phyloP scores from a whole-genome alignment of 2,329 filamentous ascomycete genomes.

The Fusarium subtropicale region DNA sequence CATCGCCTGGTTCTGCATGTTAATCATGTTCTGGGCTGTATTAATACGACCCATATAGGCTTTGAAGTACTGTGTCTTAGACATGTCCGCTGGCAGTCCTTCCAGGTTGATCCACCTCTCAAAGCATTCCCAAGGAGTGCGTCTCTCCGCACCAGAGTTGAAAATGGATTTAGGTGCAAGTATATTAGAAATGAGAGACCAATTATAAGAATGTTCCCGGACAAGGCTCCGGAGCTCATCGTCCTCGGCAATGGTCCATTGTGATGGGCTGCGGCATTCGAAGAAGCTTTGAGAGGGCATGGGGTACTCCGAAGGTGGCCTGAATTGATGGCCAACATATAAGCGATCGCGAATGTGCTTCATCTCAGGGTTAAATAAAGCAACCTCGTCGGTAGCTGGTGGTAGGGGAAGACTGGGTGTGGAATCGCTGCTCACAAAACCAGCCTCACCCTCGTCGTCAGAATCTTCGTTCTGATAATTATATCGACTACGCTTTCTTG shows the following conservation, averaged over 20 bases:
- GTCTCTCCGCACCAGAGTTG: conserved; percentile 85
- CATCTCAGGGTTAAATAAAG: conserved; percentile 89
- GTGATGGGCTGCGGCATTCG: conserved; percentile 85
- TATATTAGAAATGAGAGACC: conserved; percentile 91
- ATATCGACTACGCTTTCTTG: conserved; percentile 83
- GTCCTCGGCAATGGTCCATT: conserved; percentile 92
- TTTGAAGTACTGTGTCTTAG: conserved; percentile 95
- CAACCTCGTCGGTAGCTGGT: conserved; percentile 80
- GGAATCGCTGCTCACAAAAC: conserved; percentile 66
- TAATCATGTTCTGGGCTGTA: conserved; percentile 66
- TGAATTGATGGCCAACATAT: conserved; percentile 91
- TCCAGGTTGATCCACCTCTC: conserved; percentile 95
- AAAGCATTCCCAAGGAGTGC: conserved; percentile 98
- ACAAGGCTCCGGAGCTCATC: conserved; percentile 88
- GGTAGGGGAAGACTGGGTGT: conserved; percentile 63
- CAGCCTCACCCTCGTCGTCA: conserved; percentile 66
- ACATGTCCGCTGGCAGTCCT: conserved; percentile 90
- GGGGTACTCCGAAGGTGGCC: conserved; percentile 87
- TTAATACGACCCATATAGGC: conserved; percentile 72
- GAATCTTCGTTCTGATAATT: conserved; percentile 81
- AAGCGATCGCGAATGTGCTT: conserved; percentile 90
- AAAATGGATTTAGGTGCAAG: conserved; percentile 80
- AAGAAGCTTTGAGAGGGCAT: conserved; percentile 95
- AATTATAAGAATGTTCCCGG: conserved; percentile 95
- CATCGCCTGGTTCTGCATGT: conserved; percentile 64